Conservation (phyloP, 345 rosid species). For the Euphorbia lathyris region DNA sequence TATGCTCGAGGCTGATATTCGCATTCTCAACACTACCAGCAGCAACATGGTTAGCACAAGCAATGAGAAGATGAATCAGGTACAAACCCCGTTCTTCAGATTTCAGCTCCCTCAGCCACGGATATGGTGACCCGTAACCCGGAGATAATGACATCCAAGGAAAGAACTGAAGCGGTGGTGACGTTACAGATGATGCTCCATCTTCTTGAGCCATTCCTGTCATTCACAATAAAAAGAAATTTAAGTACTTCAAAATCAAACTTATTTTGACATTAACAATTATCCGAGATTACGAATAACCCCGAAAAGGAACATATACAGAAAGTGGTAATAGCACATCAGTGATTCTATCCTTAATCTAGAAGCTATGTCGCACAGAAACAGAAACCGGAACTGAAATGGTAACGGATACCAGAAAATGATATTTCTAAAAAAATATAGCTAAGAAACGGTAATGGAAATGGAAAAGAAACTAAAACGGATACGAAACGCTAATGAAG, state of each 20-base stretch:
- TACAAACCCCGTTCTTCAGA: conserved; percentile 67
- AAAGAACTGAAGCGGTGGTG: conserved; percentile 53
- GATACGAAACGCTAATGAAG: no score
- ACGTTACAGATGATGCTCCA: conserved; percentile 50
- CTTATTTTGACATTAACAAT: neutral
- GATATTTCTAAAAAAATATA: no score
- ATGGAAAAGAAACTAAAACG: no score
- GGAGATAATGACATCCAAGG: conserved; percentile 61
- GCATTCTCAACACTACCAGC: conserved; percentile 63
- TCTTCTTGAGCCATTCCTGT: conserved; percentile 54
- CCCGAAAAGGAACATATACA: neutral
- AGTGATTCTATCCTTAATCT: neutral
- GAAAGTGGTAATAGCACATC: neutral
- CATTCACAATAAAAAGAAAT: conserved; percentile 20
- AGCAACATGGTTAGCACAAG: conserved; percentile 63
- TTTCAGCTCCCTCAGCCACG: conserved; percentile 53
- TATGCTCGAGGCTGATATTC: conserved; percentile 53
- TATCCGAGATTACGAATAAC: neutral
- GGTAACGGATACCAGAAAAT: no score
- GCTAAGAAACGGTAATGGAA: no score
- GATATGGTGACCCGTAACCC: conserved; percentile 54
- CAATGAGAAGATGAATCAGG: conserved; percentile 51
- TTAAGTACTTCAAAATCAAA: conserved; percentile 4
- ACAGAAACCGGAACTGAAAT: no score
- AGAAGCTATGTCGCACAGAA: no score